Evolutionary conservation across 2,329 filamentous ascomycete genomes (phyloP).

Genomic region (Diplodia intermedia): DNA sequence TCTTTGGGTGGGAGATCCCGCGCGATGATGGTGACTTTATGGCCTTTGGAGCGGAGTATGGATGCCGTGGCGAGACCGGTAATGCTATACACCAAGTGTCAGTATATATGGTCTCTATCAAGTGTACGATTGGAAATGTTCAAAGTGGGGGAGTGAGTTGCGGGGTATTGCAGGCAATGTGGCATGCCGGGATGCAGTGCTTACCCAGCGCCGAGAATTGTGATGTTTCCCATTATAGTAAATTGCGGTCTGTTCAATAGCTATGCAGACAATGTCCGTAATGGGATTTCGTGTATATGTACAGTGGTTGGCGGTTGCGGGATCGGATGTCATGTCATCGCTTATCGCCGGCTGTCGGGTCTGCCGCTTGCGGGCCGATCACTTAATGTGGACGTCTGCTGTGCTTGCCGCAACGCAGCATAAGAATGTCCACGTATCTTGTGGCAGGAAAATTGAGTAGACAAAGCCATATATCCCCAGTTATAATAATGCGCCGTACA

Average conservation of each 20-base stretch:
- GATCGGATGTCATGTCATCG: conserved; percentile 12
- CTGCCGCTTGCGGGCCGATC: neutral
- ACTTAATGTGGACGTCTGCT: too few species aligned
- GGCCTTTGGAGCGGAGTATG: conserved; percentile 37
- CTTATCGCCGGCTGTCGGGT: conserved; percentile 17
- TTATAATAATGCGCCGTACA: too few species aligned
- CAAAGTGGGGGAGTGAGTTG: neutral
- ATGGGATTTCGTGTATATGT: neutral
- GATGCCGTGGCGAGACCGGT: conserved; percentile 43
- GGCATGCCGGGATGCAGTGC: neutral
- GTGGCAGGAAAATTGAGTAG: too few species aligned
- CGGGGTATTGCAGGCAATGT: neutral
- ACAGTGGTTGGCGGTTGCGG: neutral
- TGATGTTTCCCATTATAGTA: conserved; percentile 27
- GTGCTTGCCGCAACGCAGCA: too few species aligned
- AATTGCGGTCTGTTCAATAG: neutral
- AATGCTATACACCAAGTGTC: conserved; percentile 27
- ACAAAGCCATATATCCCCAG: too few species aligned
- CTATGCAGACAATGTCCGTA: neutral
- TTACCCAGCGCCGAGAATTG: conserved; percentile 34
- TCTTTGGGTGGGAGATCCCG: conserved; percentile 38
- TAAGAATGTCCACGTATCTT: too few species aligned
- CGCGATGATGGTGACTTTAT: conserved; percentile 46
- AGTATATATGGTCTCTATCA: neutral
- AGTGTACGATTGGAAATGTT: too few species aligned